Percentiles rank a stretch among this genome's conserved stretches.
Conservation (phyloP, 306 rosid genomes). For the Argentina anserina region DNA sequence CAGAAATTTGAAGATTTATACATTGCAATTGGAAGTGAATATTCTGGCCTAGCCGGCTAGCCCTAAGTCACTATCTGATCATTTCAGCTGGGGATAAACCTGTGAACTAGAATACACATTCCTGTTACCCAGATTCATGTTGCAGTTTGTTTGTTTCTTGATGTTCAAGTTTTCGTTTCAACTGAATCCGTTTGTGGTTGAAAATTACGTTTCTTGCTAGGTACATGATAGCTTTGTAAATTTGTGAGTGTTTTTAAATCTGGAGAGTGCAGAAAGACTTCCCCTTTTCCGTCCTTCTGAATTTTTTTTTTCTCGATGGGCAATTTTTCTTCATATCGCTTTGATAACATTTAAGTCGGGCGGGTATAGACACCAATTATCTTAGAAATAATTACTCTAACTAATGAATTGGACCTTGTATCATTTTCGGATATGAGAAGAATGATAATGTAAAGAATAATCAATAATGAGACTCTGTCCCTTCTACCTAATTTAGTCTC, state of each 20-base stretch:
- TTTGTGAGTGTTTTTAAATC: background rate
- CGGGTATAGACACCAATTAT: background rate
- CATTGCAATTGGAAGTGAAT: background rate
- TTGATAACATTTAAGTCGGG: background rate
- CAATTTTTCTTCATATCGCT: background rate
- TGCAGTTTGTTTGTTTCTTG: background rate
- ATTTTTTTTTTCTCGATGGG: too few relatives aligned
- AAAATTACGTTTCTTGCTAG: background rate
- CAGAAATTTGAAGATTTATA: background rate
- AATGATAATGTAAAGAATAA: background rate
- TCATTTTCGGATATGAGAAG: background rate
- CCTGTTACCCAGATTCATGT: background rate
- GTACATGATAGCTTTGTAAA: slow-evolving; percentile 2
- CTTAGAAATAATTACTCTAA: background rate
- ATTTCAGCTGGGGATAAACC: background rate
- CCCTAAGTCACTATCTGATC: background rate
- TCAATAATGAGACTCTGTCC: too few relatives aligned
- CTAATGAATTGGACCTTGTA: background rate
- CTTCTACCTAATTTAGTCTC: background rate
- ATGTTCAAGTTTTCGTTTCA: background rate
- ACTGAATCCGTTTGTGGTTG: background rate
- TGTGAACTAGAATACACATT: background rate
- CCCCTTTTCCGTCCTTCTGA: background rate
- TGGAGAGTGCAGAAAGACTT: background rate
- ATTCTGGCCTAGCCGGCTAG: background rate